Conservation (phyloP, 345 rosid genomes). For the Eutrema heterophyllum region DNA sequence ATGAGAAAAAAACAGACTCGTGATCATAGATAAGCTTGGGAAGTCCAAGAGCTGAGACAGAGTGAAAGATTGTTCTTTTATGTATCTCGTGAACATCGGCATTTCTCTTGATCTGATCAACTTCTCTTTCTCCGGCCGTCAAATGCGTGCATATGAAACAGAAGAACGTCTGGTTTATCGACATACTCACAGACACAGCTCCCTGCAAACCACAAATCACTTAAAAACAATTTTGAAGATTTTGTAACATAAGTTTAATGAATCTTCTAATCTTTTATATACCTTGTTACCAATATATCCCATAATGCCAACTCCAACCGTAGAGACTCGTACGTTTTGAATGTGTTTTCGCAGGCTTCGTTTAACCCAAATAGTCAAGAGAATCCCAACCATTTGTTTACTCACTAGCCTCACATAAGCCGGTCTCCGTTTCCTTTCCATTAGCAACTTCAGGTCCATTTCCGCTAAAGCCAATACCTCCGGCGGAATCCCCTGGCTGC, state of each 20-base stretch:
- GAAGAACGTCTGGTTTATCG: conserved; percentile 78
- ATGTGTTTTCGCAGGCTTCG: conserved; percentile 74
- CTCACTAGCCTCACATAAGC: conserved; percentile 81
- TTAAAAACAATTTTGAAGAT: not conserved
- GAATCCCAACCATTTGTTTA: conserved; percentile 94
- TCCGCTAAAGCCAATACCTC: conserved; percentile 45
- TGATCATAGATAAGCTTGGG: conserved; percentile 73
- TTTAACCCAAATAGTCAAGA: conserved; percentile 86
- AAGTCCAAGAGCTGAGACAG: conserved; percentile 51
- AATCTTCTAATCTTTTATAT: not conserved
- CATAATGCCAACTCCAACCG: conserved; percentile 94
- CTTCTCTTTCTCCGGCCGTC: conserved; percentile 89
- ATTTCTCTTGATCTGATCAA: conserved; percentile 83
- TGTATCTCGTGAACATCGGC: conserved; percentile 85
- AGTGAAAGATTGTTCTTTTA: conserved; percentile 67
- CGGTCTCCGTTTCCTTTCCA: conserved; percentile 68
- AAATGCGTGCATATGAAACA: conserved; percentile 84
- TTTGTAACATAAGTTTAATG: not conserved
- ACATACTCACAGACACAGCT: conserved; percentile 91
- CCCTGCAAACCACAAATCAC: conserved; percentile 49
- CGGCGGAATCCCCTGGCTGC: conserved; percentile 38
- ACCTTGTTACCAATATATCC: conserved; percentile 99
- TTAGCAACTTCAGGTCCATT: conserved; percentile 54
- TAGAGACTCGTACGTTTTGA: conserved; percentile 76
- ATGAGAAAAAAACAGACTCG: conserved; percentile 52